phyloP scores from a whole-genome alignment of 768 basidiomycete species.

The Suillus placidus region DNA sequence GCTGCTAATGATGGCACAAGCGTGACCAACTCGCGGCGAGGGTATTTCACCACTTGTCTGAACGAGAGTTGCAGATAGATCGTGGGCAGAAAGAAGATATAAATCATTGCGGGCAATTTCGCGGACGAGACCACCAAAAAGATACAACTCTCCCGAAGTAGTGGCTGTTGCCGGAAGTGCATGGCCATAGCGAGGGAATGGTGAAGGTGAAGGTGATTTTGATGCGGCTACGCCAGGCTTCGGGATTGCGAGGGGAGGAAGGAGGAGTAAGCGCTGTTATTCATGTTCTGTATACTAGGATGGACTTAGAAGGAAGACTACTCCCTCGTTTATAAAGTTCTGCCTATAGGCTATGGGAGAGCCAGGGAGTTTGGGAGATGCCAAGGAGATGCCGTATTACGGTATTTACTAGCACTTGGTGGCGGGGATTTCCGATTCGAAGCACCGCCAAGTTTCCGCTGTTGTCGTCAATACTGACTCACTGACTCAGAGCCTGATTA shows the following conservation, averaged over 20 bases:
- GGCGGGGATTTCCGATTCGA: too few relatives aligned
- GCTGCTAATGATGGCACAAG: conserved; percentile 92
- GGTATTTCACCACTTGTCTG: conserved; percentile 91
- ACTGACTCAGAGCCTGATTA: too few relatives aligned
- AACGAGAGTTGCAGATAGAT: conserved; percentile 77
- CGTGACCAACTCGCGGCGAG: conserved; percentile 92
- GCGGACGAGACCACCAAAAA: conserved; percentile 95
- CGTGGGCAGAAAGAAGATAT: conserved; percentile 82
- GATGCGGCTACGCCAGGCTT: conserved; percentile 69
- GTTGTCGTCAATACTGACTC: too few relatives aligned
- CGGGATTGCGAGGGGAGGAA: conserved; percentile 63
- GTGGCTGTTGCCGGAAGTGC: conserved; percentile 82
- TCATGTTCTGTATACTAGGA: too few relatives aligned
- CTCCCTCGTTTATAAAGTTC: too few relatives aligned
- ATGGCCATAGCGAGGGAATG: conserved; percentile 97
- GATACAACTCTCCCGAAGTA: conserved; percentile 85
- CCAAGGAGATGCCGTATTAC: too few relatives aligned
- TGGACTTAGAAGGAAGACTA: too few relatives aligned
- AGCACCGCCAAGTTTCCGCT: too few relatives aligned
- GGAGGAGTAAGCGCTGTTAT: conserved; percentile 67
- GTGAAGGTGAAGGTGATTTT: conserved; percentile 74
- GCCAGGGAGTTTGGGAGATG: too few relatives aligned
- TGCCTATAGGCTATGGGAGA: too few relatives aligned
- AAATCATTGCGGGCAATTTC: conserved; percentile 91
- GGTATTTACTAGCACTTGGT: too few relatives aligned